Evolutionary conservation across 1,284 basidiomycete species (phyloP).

Genomic region (Ustilago crameri): DNA sequence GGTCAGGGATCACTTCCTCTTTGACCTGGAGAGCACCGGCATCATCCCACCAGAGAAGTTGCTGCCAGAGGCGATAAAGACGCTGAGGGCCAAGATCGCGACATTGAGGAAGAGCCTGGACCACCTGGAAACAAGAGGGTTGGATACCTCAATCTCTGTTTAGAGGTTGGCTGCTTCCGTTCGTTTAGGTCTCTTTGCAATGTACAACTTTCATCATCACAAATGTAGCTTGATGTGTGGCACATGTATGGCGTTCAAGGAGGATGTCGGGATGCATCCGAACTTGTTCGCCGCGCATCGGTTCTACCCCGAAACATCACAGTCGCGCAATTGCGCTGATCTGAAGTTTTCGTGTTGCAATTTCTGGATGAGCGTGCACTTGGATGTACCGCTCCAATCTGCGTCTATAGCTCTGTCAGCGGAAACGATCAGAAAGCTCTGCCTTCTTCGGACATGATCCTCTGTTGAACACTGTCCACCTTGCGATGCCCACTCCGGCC

Average conservation of each 20-base stretch:
- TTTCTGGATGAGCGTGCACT: too few relatives aligned
- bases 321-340: not conserved
- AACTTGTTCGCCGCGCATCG: not conserved
- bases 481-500: slow-evolving; percentile 28
- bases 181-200: slow-evolving; percentile 6
- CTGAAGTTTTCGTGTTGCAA: too few relatives aligned
- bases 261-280: not conserved
- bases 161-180: not conserved
- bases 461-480: slow-evolving; percentile 51
- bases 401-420: too few relatives aligned
- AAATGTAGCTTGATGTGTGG: not conserved
- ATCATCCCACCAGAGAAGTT: slow-evolving; percentile 85
- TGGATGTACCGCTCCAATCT: too few relatives aligned
- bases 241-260: not conserved
- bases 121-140: slow-evolving; percentile 43
- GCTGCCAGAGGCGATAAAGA: slow-evolving; percentile 82
- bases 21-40: slow-evolving; percentile 89
- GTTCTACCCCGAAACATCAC: not conserved
- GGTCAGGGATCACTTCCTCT: slow-evolving; percentile 92
- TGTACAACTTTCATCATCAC: slow-evolving; percentile 8
- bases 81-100: slow-evolving; percentile 84
- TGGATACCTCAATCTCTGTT: slow-evolving; percentile 30
- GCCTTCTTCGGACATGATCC: slow-evolving; percentile 50
- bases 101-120: slow-evolving; percentile 59
- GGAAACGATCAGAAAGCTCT: slow-evolving; percentile 34